Evolutionary conservation across 2,329 filamentous ascomycete species (phyloP).

Genomic region (Aspergillus intermedius): DNA sequence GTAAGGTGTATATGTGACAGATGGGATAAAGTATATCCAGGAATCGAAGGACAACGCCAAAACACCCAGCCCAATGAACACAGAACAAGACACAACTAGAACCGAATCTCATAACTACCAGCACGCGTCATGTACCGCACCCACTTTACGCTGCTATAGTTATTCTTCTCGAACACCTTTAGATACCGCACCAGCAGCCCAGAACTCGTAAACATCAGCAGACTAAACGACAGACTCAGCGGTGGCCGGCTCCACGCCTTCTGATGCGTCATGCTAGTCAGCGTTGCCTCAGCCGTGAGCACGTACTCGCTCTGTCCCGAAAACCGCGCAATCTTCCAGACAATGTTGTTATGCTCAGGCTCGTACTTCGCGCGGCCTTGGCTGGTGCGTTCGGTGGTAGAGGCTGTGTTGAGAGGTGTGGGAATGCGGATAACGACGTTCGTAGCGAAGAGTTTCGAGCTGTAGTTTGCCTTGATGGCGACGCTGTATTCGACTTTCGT

Average conservation of each 20-base stretch:
- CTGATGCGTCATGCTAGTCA: slow-evolving; percentile 97
- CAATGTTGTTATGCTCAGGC: slow-evolving; percentile 93
- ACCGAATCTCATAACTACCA: slow-evolving; percentile 96
- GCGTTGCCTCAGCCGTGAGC: slow-evolving; percentile 81
- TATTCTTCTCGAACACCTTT: slow-evolving; percentile 99
- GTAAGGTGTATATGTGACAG: no score
- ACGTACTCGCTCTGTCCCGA: slow-evolving; percentile 97
- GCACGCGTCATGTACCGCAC: slow-evolving; percentile 98
- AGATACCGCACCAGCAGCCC: slow-evolving; percentile 87
- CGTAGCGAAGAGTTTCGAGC: slow-evolving; percentile 90
- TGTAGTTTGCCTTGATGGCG: slow-evolving; percentile 94
- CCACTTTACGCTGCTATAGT: slow-evolving; percentile 99
- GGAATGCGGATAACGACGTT: slow-evolving; percentile 93
- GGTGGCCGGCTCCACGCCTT: slow-evolving; percentile 95
- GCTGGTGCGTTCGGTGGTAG: slow-evolving; percentile 84
- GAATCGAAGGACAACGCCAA: no score
- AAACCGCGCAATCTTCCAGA: slow-evolving; percentile 99
- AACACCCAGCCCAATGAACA: no score
- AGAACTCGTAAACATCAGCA: slow-evolving; percentile 97
- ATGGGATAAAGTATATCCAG: no score
- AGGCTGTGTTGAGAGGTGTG: slow-evolving; percentile 91
- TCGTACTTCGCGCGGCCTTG: slow-evolving; percentile 99
- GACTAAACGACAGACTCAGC: slow-evolving; percentile 80
- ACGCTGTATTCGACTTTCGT: slow-evolving; percentile 99
- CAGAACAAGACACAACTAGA: slow-evolving; percentile 9